phyloP scores from a whole-genome alignment of 106 monocot genomes.

The Phalaenopsis aphrodite region DNA sequence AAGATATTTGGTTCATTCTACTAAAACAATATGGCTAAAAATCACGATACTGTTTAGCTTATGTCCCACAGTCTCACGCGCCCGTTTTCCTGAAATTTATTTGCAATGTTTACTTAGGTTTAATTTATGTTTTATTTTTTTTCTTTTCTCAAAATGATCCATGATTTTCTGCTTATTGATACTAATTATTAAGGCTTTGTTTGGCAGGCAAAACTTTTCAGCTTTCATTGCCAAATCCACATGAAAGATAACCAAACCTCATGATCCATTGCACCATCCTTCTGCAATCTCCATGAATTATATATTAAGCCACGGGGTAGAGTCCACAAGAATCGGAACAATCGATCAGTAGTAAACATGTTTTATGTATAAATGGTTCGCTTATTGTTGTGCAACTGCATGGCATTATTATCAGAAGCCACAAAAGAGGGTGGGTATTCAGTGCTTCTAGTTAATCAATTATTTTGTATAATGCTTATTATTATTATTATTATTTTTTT shows the following conservation, averaged over 20 bases:
- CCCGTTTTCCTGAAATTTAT: no score
- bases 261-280: background rate
- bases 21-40: no score
- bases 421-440: background rate
- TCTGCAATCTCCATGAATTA: background rate
- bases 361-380: background rate
- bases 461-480: background rate
- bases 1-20: background rate
- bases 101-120: no score
- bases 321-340: background rate
- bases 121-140: no score
- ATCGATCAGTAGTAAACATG: background rate
- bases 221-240: background rate
- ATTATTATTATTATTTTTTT: background rate
- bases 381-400: background rate
- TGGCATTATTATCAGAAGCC: background rate
- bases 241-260: background rate
- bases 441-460: slow-evolving; percentile 1
- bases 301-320: background rate
- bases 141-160: background rate
- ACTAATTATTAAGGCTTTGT: background rate
- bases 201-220: background rate
- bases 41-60: no score
- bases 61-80: no score
- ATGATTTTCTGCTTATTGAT: background rate